Evolutionary conservation across 2,329 filamentous ascomycete genomes (phyloP).

Genomic region (Claviceps pusilla): DNA sequence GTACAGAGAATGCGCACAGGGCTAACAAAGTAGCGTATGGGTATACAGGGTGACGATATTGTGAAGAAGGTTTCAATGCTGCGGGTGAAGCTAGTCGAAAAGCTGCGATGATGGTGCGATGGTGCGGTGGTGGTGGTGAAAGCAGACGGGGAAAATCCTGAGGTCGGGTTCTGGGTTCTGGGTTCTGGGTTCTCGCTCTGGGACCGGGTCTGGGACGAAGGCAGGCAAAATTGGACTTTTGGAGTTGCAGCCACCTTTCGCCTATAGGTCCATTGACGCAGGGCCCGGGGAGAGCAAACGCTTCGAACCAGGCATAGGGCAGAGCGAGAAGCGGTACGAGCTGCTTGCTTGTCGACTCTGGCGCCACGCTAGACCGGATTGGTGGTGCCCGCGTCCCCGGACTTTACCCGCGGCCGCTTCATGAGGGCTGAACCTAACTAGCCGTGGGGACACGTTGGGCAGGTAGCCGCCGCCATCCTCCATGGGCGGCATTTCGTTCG

Average conservation of each 20-base stretch:
- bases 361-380: background rate
- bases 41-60: slow-evolving; percentile 6
- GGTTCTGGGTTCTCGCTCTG: background rate
- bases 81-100: slow-evolving; percentile 7
- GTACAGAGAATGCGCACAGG: slow-evolving; percentile 4
- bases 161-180: slow-evolving; percentile 3
- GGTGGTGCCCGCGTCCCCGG: slow-evolving; percentile 8
- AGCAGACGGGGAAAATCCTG: slow-evolving; percentile 19
- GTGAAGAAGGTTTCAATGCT: slow-evolving; percentile 4
- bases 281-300: slow-evolving; percentile 1
- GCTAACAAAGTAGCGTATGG: slow-evolving; percentile 2
- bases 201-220: slow-evolving; percentile 9
- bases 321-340: background rate
- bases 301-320: background rate
- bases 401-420: slow-evolving; percentile 16
- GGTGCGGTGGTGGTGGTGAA: background rate
- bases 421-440: slow-evolving; percentile 23
- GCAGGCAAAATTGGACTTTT: slow-evolving; percentile 19
- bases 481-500: too few species aligned
- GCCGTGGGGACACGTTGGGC: slow-evolving; percentile 6
- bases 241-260: slow-evolving; percentile 5
- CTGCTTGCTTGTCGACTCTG: background rate
- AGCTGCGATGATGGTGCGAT: slow-evolving; percentile 1
- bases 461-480: too few species aligned
- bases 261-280: background rate